Evolutionary conservation across 1,284 basidiomycete species (phyloP).

Genomic region (Tilletia horrida): DNA sequence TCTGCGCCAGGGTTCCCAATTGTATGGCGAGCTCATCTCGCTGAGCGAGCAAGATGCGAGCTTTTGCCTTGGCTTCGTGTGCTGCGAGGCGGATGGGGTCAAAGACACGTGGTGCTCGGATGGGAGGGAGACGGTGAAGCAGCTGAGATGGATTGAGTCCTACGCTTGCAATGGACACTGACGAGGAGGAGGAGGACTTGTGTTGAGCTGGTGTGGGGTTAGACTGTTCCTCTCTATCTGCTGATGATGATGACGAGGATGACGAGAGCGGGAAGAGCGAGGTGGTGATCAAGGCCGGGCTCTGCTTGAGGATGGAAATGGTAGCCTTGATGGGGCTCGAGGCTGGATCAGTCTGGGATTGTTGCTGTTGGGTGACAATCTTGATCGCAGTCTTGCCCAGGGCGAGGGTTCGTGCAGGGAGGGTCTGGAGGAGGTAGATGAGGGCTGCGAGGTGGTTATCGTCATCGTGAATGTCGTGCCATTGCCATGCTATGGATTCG

Average conservation of each 20-base stretch:
- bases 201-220: slow-evolving; percentile 14
- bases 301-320: slow-evolving; percentile 15
- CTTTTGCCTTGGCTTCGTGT: slow-evolving; percentile 17
- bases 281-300: slow-evolving; percentile 15
- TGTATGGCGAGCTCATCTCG: slow-evolving; percentile 26
- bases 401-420: slow-evolving; percentile 12
- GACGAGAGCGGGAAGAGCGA: slow-evolving; percentile 20
- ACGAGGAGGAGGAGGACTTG: slow-evolving; percentile 11
- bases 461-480: slow-evolving; percentile 37
- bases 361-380: not conserved
- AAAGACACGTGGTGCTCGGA: not conserved
- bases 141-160: not conserved
- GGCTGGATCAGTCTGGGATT: not conserved
- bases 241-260: slow-evolving; percentile 11
- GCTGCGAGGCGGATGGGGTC: slow-evolving; percentile 3
- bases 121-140: not conserved
- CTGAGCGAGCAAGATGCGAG: not conserved
- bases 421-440: slow-evolving; percentile 35
- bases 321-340: not conserved
- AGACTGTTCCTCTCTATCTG: not conserved
- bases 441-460: slow-evolving; percentile 29
- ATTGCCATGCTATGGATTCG: slow-evolving; percentile 41
- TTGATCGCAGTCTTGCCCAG: slow-evolving; percentile 20
- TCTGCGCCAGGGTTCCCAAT: slow-evolving; percentile 33
- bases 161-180: slow-evolving; percentile 6